phyloP scores from a whole-genome alignment of 768 basidiomycete genomes.

The Trametes meyenii region DNA sequence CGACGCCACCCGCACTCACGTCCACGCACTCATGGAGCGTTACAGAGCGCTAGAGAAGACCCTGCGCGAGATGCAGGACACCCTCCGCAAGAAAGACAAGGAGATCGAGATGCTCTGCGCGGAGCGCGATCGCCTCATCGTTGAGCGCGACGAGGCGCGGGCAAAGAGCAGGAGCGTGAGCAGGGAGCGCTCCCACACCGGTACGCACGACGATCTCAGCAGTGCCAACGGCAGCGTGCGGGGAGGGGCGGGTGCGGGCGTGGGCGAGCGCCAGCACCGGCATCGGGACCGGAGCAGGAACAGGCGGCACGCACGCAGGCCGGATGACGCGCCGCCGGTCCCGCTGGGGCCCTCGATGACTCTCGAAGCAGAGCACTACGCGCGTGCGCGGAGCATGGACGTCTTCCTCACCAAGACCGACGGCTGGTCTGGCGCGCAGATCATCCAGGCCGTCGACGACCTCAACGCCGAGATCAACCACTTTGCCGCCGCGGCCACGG shows the following conservation, averaged over 20 bases:
- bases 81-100: conserved; percentile 56
- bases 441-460: conserved; percentile 78
- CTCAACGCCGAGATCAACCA: conserved; percentile 83
- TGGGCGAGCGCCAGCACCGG: conserved; percentile 15
- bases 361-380: conserved; percentile 54
- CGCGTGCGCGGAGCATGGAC: conserved; percentile 60
- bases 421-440: conserved; percentile 73
- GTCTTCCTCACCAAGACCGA: conserved; percentile 75
- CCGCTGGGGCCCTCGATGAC: conserved; percentile 23
- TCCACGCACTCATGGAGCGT: conserved; percentile 52
- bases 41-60: conserved; percentile 64
- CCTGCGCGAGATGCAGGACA: conserved; percentile 64
- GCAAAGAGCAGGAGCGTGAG: conserved; percentile 26
- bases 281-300: conserved; percentile 27
- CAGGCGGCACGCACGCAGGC: conserved; percentile 23
- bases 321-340: conserved; percentile 29
- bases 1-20: conserved; percentile 17
- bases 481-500: conserved; percentile 74
- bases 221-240: background rate
- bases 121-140: conserved; percentile 38
- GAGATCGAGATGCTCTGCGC: conserved; percentile 60
- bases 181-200: conserved; percentile 14
- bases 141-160: conserved; percentile 31
- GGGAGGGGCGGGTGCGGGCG: background rate
- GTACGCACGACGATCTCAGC: conserved; percentile 13